Evolutionary conservation across 352 stramenopile species (phyloP), one percentile per base, ranked within the genome.

Genomic region (Phytophthora crassamura): DNA sequence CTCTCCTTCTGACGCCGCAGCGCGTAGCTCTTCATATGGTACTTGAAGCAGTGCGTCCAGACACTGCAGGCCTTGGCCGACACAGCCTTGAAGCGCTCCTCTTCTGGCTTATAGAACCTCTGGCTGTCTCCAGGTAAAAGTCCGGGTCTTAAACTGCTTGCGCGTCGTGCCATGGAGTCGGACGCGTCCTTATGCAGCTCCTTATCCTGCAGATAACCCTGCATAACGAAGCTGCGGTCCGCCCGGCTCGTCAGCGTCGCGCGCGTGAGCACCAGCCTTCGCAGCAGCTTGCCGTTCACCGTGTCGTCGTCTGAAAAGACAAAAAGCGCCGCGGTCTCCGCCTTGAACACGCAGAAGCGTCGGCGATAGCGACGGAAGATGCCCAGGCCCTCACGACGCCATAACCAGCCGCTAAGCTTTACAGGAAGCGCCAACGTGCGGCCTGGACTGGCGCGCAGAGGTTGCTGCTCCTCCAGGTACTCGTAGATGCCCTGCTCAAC

Each of bases 11-110:
- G 56, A 22, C 50, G 57, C 1, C 70, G 65, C 12, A 79, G 52
- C 11, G 49, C 38, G 43, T 84, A 75, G 52, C 79, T 84, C 51
- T 79, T 80, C 79, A 87, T 82, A 43, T 88, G 77, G 45, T 83
- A 74, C 53, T 78, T 82, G 20, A 90, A 85, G 63, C 82, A 90
- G 59, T 90, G 82, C 14, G 75, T 61, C 82, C 77, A 90, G 12
- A 90, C 74, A 7, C 56, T 74, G 10, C 72, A 66, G 3, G 72
- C 46, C 40, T 88, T 88, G 6, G 50, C 41, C 39, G 75, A 82
- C 32, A 90, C 78, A 0, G 79, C 66, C 10, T 77, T 74, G 18
- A 90, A 62, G 5, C 41, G 53, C 57, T 90, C 79, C 9, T 82
- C 59, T 55, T 82, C 60, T 0, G 69, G 64, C 6, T 59, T 51